These are phyloP conservation scores for Lentithecium fluviatile DNA, from an alignment of 495 filamentous ascomycete genomes.

Conservation along the genomic window DNA sequence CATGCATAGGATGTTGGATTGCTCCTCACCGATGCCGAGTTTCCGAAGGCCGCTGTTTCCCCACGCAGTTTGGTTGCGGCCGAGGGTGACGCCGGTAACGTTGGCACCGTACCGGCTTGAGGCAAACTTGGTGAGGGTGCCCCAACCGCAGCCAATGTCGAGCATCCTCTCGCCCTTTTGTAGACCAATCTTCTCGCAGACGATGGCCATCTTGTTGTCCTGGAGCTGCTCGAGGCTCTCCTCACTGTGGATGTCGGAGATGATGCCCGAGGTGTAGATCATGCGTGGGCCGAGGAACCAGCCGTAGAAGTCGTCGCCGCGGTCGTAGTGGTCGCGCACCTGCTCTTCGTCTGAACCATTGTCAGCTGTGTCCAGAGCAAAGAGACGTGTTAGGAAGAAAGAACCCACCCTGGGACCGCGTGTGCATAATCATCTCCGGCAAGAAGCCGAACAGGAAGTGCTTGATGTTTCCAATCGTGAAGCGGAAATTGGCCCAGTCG, in stretches of 20 bases:
- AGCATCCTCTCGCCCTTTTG: constrained; percentile 69
- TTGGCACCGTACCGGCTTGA: constrained; percentile 74
- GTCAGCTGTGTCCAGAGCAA: not conserved
- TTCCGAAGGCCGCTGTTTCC: constrained; percentile 72
- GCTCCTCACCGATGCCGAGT: constrained; percentile 64
- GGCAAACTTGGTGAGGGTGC: constrained; percentile 77
- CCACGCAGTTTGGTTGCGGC: constrained; percentile 82
- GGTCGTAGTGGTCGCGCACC: constrained; percentile 83
- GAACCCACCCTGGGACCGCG: constrained; percentile 63
- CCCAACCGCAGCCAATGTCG: constrained; percentile 87
- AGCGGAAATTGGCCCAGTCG: constrained; percentile 82
- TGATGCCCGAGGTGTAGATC: constrained; percentile 85
- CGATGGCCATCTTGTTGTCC: constrained; percentile 83
- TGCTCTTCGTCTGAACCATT: constrained; percentile 74
- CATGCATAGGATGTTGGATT: constrained; percentile 76
- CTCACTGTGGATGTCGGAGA: constrained; percentile 70
- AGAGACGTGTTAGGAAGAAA: not conserved
- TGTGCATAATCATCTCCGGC: constrained; percentile 76
- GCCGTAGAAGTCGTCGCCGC: constrained; percentile 83
- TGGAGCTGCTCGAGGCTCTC: constrained; percentile 82
- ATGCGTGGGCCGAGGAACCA: constrained; percentile 90
- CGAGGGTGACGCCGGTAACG: constrained; percentile 77
- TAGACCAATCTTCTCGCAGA: constrained; percentile 81
- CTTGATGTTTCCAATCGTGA: constrained; percentile 68
- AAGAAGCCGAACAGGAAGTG: constrained; percentile 70